Conservation (phyloP, 2,329 filamentous ascomycete species). For the Cordyceps militaris region DNA sequence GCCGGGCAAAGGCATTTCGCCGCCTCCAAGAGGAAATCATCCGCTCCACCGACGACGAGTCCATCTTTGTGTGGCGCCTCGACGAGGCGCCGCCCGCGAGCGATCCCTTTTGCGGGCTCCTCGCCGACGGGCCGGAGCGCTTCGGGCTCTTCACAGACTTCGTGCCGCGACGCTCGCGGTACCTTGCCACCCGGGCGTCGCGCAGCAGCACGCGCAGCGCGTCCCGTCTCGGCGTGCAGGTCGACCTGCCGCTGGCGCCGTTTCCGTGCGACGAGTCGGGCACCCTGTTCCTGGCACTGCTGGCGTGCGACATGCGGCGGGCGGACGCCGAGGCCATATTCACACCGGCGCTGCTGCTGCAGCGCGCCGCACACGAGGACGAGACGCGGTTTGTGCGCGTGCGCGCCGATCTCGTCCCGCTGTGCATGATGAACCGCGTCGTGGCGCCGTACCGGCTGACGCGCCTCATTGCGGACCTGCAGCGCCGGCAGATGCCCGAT, state of each 20-base stretch:
- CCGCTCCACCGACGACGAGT: slow-evolving; percentile 15
- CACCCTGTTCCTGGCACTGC: slow-evolving; percentile 22
- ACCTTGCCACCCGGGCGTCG: not conserved
- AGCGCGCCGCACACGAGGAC: slow-evolving; percentile 23
- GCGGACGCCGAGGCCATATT: slow-evolving; percentile 16
- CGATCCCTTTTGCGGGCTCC: not conserved
- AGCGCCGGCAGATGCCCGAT: slow-evolving; percentile 13
- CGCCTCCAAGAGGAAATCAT: slow-evolving; percentile 20
- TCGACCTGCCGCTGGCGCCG: slow-evolving; percentile 18
- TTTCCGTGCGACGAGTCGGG: slow-evolving; percentile 21
- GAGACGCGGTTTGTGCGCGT: slow-evolving; percentile 23
- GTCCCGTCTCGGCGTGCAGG: not conserved
- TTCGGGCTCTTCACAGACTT: not conserved
- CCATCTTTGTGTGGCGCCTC: slow-evolving; percentile 17
- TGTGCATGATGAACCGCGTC: slow-evolving; percentile 23
- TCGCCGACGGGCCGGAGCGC: slow-evolving; percentile 3
- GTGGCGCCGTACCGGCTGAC: slow-evolving; percentile 20
- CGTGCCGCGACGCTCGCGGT: not conserved
- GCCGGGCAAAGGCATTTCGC: slow-evolving; percentile 15
- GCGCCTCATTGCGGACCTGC: slow-evolving; percentile 15
- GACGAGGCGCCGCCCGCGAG: not conserved
- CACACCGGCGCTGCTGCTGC: slow-evolving; percentile 22
- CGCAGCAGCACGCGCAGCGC: not conserved
- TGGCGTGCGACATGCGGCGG: slow-evolving; percentile 23
- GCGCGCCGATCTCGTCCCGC: slow-evolving; percentile 19